Base-by-base conservation (phyloP, 208 protist genomes). In the Trypanosoma theileri region DNA sequence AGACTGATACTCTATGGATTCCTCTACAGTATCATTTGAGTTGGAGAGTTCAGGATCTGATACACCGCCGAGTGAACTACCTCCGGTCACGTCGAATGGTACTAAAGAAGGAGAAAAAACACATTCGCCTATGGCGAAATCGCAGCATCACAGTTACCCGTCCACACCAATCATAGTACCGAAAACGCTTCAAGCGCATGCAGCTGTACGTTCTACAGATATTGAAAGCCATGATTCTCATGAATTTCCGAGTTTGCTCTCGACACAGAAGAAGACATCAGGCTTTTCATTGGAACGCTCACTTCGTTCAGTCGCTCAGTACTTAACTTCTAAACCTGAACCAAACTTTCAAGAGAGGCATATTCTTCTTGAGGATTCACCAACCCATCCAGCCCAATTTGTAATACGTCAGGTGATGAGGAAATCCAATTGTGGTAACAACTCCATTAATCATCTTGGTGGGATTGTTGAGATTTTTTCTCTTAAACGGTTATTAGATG, bases 301-400 rank as follows among this genome's bases (percentile, higher is more conserved):
- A 73, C 31, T 77, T 26, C 21, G 45, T 80, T 56, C 79, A 67
- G 26, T 86, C 21, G 68, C 75, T 1, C 81, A 77, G 0, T 86
- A 79, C 63, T 26, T 88, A 44, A 80, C 75, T 48, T 75, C 71
- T 0, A 75, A 79, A 60, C 77, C 79, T 28, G 76, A 75, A 52
- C 77, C 75, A 1, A 71, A 63, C 12, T 82, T 79, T 58, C 76
- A 86, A 55, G 85, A 87, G 69, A 81, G 74, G 19, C 56, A 85
- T 35, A 63, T 91, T 21, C 24, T 44, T 14, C 58, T 88, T 0
- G 71, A 76, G n/a, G 76, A 81, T 12, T 41, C 41, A 28, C 14
- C 54, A 22, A 9, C 52, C 40, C 19, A 28, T 22, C 19, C 21
- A 2, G 51, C 83, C 21, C 41, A 19, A 7, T 82, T 91, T 56